These are phyloP conservation scores for Paxillus involutus DNA, from an alignment of 768 basidiomycete genomes.

Conservation along the genomic window DNA sequence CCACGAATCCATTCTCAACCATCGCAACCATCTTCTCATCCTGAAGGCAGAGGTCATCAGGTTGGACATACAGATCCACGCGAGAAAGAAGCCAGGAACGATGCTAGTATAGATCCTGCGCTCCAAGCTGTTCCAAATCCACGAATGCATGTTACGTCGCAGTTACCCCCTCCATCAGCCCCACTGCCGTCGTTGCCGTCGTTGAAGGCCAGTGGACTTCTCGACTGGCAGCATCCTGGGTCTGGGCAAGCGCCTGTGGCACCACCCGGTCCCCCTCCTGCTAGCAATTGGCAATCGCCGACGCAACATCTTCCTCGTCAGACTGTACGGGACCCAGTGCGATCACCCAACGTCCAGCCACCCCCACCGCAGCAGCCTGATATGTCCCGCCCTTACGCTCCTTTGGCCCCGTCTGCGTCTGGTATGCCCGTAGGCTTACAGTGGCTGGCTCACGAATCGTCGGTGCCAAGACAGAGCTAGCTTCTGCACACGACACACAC, in stretches of 20 bases:
- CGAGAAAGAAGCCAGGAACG: constrained; percentile 30
- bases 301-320: constrained; percentile 24
- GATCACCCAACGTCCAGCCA: constrained; percentile 13
- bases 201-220: constrained; percentile 69
- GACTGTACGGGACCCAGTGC: constrained; percentile 17
- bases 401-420: constrained; percentile 26
- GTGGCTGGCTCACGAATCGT: constrained; percentile 68
- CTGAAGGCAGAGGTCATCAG: constrained; percentile 17
- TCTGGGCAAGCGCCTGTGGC: constrained; percentile 26
- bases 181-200: constrained; percentile 60
- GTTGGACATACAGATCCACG: constrained; percentile 18
- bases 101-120: constrained; percentile 32
- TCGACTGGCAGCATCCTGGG: constrained; percentile 55
- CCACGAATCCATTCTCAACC: constrained; percentile 28
- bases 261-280: constrained; percentile 9
- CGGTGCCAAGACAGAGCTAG: constrained; percentile 29
- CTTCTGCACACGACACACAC: not conserved
- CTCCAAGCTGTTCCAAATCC: constrained; percentile 25
- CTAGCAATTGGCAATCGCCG: constrained; percentile 22
- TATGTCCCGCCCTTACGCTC: constrained; percentile 10
- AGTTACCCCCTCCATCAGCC: constrained; percentile 2
- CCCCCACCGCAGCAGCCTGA: constrained; percentile 8
- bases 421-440: constrained; percentile 66
- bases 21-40: constrained; percentile 6
- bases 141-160: constrained; percentile 16